These are phyloP conservation scores for Articulospora tetracladia DNA, from an alignment of 495 filamentous ascomycete species.

Conservation along the genomic window DNA sequence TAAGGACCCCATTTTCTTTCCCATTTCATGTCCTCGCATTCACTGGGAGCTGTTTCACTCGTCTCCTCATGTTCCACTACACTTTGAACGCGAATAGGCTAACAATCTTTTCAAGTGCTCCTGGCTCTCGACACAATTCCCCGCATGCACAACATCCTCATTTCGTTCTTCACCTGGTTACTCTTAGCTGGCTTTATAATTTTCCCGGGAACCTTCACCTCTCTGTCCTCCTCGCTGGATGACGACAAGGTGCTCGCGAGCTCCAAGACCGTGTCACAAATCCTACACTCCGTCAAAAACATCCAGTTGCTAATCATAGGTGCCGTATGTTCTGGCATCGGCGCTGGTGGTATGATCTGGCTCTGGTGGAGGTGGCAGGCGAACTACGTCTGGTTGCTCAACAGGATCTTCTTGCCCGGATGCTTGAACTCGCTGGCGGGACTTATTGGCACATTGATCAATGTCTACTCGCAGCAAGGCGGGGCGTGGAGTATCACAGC, in stretches of 20 bases:
- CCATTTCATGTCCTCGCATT: too few species aligned
- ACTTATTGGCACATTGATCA: constrained; percentile 41
- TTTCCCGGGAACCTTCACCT: constrained; percentile 37
- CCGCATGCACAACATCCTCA: constrained; percentile 23
- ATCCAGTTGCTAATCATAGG: constrained; percentile 18
- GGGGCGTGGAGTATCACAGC: constrained; percentile 44
- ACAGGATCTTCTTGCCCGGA: constrained; percentile 37
- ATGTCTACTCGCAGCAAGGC: constrained; percentile 42
- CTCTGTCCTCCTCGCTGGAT: neutral
- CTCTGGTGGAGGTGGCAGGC: constrained; percentile 25
- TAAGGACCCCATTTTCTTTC: too few species aligned
- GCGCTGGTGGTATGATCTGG: constrained; percentile 27
- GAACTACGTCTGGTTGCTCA: constrained; percentile 44
- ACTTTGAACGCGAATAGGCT: too few species aligned
- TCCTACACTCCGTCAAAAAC: constrained; percentile 15
- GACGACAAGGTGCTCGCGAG: neutral
- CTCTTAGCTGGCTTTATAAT: constrained; percentile 38
- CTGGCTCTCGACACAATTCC: constrained; percentile 35
- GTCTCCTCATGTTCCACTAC: too few species aligned
- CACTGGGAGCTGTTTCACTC: too few species aligned
- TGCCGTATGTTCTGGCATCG: constrained; percentile 24
- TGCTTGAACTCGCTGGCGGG: constrained; percentile 44
- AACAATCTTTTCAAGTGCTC: too few species aligned
- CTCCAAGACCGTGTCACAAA: neutral
- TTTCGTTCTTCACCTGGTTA: constrained; percentile 30